These are phyloP conservation scores for Penicillium occitanis DNA, from an alignment of 2,329 filamentous ascomycete genomes.

Conservation along the genomic window DNA sequence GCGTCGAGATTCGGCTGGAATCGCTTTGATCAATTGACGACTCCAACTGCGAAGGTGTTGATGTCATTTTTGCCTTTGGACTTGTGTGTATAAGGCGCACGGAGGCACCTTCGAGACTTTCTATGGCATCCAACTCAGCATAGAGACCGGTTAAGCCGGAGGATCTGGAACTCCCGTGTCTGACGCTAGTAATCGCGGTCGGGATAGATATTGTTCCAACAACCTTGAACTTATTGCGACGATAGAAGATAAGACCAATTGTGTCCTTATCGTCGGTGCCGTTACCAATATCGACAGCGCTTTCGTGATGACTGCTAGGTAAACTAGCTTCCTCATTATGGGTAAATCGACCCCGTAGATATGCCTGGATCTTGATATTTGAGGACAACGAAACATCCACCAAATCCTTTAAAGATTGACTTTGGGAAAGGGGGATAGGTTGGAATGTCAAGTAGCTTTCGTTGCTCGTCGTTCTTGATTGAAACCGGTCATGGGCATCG, in stretches of 20 bases:
- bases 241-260: conserved; percentile 19
- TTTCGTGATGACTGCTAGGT: background rate
- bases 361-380: conserved; percentile 11
- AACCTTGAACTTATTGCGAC: conserved; percentile 21
- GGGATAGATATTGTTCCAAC: conserved; percentile 15
- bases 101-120: conserved; percentile 15
- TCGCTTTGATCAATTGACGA: background rate
- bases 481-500: background rate
- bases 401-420: background rate
- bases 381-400: background rate
- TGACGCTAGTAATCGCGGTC: background rate
- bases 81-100: conserved; percentile 16
- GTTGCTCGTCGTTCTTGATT: background rate
- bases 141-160: conserved; percentile 5
- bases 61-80: conserved; percentile 2
- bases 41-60: background rate
- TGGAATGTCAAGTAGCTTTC: background rate
- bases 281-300: background rate
- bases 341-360: conserved; percentile 16
- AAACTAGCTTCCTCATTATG: conserved; percentile 5
- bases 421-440: background rate
- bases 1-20: background rate
- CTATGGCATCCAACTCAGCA: conserved; percentile 17
- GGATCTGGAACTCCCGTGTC: background rate
- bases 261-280: conserved; percentile 3